Evolutionary conservation across 345 rosid species (phyloP).

Genomic region (Arabidopsis arenosa): DNA sequence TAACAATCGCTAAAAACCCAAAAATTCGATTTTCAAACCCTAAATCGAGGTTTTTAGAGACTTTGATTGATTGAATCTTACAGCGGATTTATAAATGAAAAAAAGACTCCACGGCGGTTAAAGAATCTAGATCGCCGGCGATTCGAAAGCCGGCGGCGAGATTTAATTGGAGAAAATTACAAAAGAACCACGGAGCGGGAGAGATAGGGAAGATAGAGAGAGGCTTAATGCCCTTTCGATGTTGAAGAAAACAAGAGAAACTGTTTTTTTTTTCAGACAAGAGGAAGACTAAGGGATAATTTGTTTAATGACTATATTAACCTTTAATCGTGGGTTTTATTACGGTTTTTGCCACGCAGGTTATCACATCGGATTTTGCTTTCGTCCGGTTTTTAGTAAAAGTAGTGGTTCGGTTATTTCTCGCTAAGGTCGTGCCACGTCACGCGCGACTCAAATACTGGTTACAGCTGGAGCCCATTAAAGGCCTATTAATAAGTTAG

Average conservation of each 20-base stretch:
- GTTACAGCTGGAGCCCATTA: not conserved
- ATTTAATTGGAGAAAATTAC: slow-evolving; percentile 21
- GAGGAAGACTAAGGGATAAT: slow-evolving; percentile 42
- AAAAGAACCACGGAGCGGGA: slow-evolving; percentile 38
- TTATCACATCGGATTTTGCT: slow-evolving; percentile 15
- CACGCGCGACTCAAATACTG: not conserved
- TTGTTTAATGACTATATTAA: slow-evolving; percentile 14
- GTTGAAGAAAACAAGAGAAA: slow-evolving; percentile 14
- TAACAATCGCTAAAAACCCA: not conserved
- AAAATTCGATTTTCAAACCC: slow-evolving; percentile 42
- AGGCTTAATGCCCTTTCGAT: slow-evolving; percentile 15
- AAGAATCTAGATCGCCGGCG: slow-evolving; percentile 35
- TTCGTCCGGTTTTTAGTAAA: not conserved
- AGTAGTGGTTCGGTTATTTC: slow-evolving; percentile 4
- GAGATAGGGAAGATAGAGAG: not conserved
- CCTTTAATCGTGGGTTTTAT: not conserved
- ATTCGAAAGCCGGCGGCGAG: slow-evolving; percentile 31
- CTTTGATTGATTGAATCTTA: slow-evolving; percentile 17
- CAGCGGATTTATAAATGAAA: not conserved
- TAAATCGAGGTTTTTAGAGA: slow-evolving; percentile 30
- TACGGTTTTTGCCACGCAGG: slow-evolving; percentile 29
- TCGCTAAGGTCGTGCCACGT: slow-evolving; percentile 16
- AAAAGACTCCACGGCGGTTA: not conserved
- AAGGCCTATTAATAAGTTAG: not conserved
- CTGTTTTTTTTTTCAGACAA: slow-evolving; percentile 21